Conservation (phyloP, 164 flowering plant genomes). For the Piper betle region DNA sequence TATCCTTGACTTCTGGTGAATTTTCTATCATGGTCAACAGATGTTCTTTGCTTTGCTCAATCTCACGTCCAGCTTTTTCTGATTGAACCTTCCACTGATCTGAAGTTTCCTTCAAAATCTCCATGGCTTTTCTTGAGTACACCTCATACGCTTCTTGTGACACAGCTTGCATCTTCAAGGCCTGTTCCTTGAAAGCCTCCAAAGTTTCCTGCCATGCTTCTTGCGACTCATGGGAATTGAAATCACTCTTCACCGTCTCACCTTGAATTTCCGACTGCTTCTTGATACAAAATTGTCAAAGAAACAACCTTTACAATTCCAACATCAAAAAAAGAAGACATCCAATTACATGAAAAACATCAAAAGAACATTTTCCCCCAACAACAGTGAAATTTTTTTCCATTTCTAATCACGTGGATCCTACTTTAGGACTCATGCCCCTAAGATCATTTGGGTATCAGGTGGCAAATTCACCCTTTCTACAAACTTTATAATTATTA, state of each 20-base stretch:
- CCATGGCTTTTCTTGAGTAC: conserved; percentile 51
- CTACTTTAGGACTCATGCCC: no score
- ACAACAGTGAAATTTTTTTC: no score
- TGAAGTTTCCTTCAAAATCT: conserved; percentile 49
- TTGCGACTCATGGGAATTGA: conserved; percentile 33
- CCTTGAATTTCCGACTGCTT: conserved; percentile 49
- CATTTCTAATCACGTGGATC: no score
- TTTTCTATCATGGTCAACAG: conserved; percentile 48
- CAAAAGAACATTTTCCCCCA: neutral
- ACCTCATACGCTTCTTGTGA: conserved; percentile 76
- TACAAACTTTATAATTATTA: no score
- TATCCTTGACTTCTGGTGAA: conserved; percentile 74
- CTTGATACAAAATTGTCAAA: conserved; percentile 6
- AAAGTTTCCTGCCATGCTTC: conserved; percentile 66
- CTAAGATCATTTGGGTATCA: no score
- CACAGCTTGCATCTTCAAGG: conserved; percentile 57
- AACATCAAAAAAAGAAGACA: no score
- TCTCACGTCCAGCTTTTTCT: conserved; percentile 58
- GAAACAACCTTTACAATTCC: neutral
- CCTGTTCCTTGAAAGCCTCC: conserved; percentile 66
- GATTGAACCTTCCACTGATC: conserved; percentile 66
- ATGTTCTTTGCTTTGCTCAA: conserved; percentile 57
- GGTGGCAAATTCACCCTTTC: no score
- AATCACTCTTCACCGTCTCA: conserved; percentile 31
- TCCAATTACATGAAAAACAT: neutral